Conservation (phyloP, 805 yeast genomes). For the Ogataea nitratoaversa region DNA sequence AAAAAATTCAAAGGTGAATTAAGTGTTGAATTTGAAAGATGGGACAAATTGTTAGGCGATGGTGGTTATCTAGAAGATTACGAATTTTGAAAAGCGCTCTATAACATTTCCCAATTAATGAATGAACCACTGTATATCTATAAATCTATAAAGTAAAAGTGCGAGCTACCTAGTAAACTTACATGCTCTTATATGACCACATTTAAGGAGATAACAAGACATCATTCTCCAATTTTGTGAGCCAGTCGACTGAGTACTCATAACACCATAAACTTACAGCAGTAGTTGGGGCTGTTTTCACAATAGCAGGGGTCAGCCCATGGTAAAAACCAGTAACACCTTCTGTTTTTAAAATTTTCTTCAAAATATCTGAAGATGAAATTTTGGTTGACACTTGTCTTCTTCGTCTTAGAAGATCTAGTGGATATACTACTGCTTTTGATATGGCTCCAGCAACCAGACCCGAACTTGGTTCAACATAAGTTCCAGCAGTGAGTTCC, state of each 20-base stretch:
- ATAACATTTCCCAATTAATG: too few species aligned
- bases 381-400: slow-evolving; percentile 49
- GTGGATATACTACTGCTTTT: slow-evolving; percentile 74
- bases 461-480: slow-evolving; percentile 58
- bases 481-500: slow-evolving; percentile 32
- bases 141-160: too few species aligned
- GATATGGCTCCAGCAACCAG: slow-evolving; percentile 71
- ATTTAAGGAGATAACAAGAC: neutral
- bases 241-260: slow-evolving; percentile 26
- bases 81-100: slow-evolving; percentile 12
- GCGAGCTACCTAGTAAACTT: too few species aligned
- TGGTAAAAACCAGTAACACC: slow-evolving; percentile 69
- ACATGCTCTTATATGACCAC: too few species aligned
- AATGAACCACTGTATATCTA: too few species aligned
- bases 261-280: slow-evolving; percentile 35
- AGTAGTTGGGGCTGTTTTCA: slow-evolving; percentile 77
- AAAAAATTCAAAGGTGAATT: slow-evolving; percentile 69
- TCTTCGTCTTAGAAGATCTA: slow-evolving; percentile 78
- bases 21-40: slow-evolving; percentile 69
- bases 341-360: slow-evolving; percentile 45
- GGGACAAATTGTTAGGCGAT: slow-evolving; percentile 36
- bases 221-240: slow-evolving; percentile 13
- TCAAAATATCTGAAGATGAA: slow-evolving; percentile 24
- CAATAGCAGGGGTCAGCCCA: slow-evolving; percentile 65
- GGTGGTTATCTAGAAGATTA: slow-evolving; percentile 22